Base-by-base conservation (phyloP, 805 yeast genomes). In the Kluyveromyces dobzhanskii region DNA sequence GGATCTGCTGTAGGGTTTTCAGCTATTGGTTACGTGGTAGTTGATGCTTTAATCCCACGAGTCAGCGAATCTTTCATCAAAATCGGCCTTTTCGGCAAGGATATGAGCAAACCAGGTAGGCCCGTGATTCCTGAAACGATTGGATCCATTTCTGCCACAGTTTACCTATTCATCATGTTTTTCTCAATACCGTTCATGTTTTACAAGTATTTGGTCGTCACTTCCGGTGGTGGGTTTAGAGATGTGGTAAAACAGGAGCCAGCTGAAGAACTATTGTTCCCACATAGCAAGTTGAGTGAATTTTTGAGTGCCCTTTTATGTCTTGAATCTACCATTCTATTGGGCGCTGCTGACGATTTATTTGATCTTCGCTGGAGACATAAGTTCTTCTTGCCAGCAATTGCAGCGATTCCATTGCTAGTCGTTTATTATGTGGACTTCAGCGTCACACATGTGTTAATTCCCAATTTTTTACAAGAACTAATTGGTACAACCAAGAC, bases 331-430 rank as follows among this genome's bases (percentile, higher is more conserved):
- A 88, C 92, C 58, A 71, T 87, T 12, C 65, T 92, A 31, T 66
- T 92, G 32, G 98, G 98, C 0, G 70, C 92, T 23, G 82, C 94
- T 35, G 98, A 92, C 61, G 98, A 92, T 65, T 69, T 92, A 51
- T 92, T 92, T 55, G 99, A 92, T 61, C 78, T 92, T 46, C 73
- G 95, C 50, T 92, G 99, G 99, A 72, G 99, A 56, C 95, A 92
- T 65, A 92, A 92, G 67, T 86, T 92, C 64, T 86, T 92, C 53
- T 57, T 92, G 48, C 99, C 99, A 0, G 95, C 95, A 0, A 76
- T 92, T 39, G 96, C 96, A 0, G 80, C 95, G 1, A 77, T 92
- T 32, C 99, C 99, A 4, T 68, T 92, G 50, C 69, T 92, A 42
- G 75, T 90, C 13, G 95, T 92, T 2, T 92, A 92, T 62, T 87